These are phyloP conservation scores for Nicotiana otophora DNA, from an alignment of 257 asterid species.

Conservation along the genomic window DNA sequence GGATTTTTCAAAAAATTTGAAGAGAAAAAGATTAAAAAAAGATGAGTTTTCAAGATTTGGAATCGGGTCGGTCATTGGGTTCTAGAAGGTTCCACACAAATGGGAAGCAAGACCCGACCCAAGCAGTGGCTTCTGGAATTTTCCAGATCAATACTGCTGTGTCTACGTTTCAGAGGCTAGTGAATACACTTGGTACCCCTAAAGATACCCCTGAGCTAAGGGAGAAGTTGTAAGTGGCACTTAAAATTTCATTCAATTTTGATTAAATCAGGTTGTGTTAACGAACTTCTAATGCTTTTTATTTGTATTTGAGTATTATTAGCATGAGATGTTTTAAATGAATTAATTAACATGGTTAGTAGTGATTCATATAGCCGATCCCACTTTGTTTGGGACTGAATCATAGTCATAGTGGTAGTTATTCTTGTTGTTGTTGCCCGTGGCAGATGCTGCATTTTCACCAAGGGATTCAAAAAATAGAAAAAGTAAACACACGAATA, in stretches of 20 bases:
- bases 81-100: neutral
- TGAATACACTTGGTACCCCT: constrained; percentile 38
- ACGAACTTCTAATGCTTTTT: too few relatives aligned
- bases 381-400: too few relatives aligned
- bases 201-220: constrained; percentile 45
- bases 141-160: constrained; percentile 47
- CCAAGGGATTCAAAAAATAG: too few relatives aligned
- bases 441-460: too few relatives aligned
- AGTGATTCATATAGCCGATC: too few relatives aligned
- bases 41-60: constrained; percentile 53
- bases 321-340: too few relatives aligned
- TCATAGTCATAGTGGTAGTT: too few relatives aligned
- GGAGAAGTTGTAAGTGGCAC: constrained; percentile 32
- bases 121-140: constrained; percentile 36
- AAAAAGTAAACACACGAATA: too few relatives aligned
- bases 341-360: too few relatives aligned
- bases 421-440: too few relatives aligned
- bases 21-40: neutral
- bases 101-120: constrained; percentile 30
- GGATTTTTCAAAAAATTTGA: neutral
- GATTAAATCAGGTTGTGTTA: neutral
- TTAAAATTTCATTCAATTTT: neutral
- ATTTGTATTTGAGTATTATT: too few relatives aligned
- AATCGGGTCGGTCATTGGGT: constrained; percentile 29
- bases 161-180: constrained; percentile 34